Base-by-base conservation (phyloP, 2,329 filamentous ascomycete genomes). In the Scedosporium boydii region DNA sequence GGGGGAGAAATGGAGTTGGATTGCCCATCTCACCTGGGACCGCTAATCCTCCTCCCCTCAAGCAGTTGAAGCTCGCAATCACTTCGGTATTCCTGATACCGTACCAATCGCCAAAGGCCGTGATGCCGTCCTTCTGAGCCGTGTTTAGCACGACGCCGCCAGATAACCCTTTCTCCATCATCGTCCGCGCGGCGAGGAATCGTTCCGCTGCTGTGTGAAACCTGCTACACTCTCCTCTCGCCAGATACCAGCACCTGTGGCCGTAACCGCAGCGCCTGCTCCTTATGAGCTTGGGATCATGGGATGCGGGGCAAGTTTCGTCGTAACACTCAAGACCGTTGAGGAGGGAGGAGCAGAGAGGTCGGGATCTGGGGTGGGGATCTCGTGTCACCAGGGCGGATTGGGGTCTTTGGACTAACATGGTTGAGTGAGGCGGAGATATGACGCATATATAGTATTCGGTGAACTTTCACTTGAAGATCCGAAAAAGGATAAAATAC, bases 1-100 rank as follows among this genome's bases (percentile, higher is more conserved):
- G 14, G 53, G 53, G 26, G 46, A 41, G 46, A 46, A 46, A 23
- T 55, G 51, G 23, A 14, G 23, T 14, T 55, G 12, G 18, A 48
- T 48, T 48, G 21, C 34, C 34, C 9, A 48, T 23, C 51, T 55
- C 23, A 61, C 59, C 59, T 16, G 59, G 59, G n/a, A 61, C 59
- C 6, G 59, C 59, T 10, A 61, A 9, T 12, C 42, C 27, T 16
- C 59, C 46, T 16, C 34, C 46, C n/a, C 14, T n/a, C 14, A 61
- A 34, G 27, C 27, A 48, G 59, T 55, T 61, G 46, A 61, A 61
- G 27, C 59, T 42, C 26, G 59, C 46, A 38, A 61, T 48, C 18
- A 23, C 34, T 23, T 61, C 46, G 1, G 21, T 23, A 7, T 42
- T 29, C 27, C 29, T 14, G 18, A 61, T 61, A 16, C 59, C 59